Evolutionary conservation across 2,329 filamentous ascomycete species (phyloP), one percentile per base, ranked within the genome.

Genomic region (Trichoderma arundinaceum): DNA sequence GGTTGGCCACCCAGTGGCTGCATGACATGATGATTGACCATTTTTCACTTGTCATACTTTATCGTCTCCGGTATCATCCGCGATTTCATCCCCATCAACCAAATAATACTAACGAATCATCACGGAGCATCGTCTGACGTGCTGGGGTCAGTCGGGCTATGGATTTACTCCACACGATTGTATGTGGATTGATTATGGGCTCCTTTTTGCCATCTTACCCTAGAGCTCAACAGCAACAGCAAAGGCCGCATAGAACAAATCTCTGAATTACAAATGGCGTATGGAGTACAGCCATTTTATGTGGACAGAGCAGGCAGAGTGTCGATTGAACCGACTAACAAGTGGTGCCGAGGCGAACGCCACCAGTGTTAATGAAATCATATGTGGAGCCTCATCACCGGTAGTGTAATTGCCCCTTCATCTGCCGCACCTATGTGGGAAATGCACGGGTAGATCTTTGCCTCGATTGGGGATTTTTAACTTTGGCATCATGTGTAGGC

Each of bases 301-400:
- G 22, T 28, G 22, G 22, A 28, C 4, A 28, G 22, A 28, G 22
- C 22, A 28, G 2, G 22, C 22, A 28, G 22, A 28, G 4, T 28
- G 4, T 28, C 22, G 22, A 28, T 28, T 28, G 22, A 28, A 28
- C 22, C 22, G 22, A 28, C 22, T 28, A 28, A 28, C 22, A 28
- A 28, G 22, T 28, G 22, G 22, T 28, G 22, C 22, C 22, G 22
- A 28, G 22, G 22, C 2, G 22, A 28, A 28, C 22, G 22, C 22
- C 22, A 28, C 22, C 22, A 49, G 46, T 22, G 46, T 38, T 22
- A 15, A 60, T 59, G 57, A 28, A 59, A 38, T 59, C 43, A 60
- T 28, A 17, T 38, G 57, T 48, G 56, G 56, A 59, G 56, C 32
- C 41, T 28, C 22, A 28, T 28, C 22, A 35, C 49, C 49, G n/a